Percentiles rank a stretch among this genome's conserved stretches.
These are phyloP conservation scores for Serendipita sp. DNA, from an alignment of 768 basidiomycete genomes.

Conservation along the genomic window DNA sequence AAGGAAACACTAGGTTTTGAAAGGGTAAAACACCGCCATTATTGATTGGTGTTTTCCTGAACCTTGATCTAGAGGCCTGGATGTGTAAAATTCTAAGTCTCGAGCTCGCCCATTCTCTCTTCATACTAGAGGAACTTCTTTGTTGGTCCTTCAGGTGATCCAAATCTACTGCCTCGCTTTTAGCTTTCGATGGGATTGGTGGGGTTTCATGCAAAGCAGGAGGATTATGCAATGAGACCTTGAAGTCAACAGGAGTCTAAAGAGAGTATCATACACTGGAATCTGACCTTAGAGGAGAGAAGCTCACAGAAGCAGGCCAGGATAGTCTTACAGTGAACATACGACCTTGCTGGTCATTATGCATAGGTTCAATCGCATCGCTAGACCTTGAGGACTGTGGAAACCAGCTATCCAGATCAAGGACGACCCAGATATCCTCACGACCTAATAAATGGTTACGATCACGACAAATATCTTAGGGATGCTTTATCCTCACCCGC, in stretches of 20 bases:
- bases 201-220: not conserved
- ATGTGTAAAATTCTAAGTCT: not conserved
- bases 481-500: not conserved
- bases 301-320: slow-evolving; percentile 1
- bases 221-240: not conserved
- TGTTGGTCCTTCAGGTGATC: not conserved
- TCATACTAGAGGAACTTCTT: not conserved
- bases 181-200: not conserved
- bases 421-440: not conserved
- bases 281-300: too few relatives aligned
- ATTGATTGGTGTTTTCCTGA: not conserved
- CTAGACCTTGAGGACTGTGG: not conserved
- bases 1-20: not conserved
- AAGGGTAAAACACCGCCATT: not conserved
- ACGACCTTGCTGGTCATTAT: not conserved
- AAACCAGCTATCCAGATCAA: not conserved
- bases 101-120: not conserved
- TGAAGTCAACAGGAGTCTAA: not conserved
- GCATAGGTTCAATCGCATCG: not conserved
- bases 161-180: not conserved
- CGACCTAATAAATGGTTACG: not conserved
- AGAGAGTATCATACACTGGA: not conserved
- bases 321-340: slow-evolving; percentile 2
- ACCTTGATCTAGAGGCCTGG: not conserved
- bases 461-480: not conserved